Percentiles rank a stretch among this genome's conserved stretches.
Conservation (phyloP, 1,139 yeast species). For the Candida sp. region DNA sequence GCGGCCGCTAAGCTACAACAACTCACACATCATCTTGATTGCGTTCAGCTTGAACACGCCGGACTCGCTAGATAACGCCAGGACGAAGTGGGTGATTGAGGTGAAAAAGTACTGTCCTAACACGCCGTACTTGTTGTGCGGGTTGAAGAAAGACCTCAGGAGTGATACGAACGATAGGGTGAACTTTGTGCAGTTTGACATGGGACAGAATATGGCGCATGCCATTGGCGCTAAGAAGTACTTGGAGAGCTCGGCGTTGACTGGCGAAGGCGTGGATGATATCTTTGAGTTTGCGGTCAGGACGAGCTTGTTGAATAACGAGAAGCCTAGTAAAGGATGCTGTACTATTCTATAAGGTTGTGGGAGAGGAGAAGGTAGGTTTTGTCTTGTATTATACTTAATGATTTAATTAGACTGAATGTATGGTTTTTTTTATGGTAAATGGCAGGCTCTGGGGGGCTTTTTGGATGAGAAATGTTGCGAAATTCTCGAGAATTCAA, state of each 20-base stretch:
- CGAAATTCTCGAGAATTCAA: not conserved
- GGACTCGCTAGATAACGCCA: constrained; percentile 71
- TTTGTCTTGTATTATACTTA: not conserved
- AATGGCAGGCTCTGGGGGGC: not conserved
- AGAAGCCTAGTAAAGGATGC: constrained; percentile 33
- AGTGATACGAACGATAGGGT: constrained; percentile 19
- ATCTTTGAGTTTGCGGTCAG: constrained; percentile 80
- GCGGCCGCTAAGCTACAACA: constrained; percentile 84
- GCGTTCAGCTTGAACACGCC: constrained; percentile 76
- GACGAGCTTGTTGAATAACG: constrained; percentile 54
- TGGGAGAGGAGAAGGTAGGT: not conserved
- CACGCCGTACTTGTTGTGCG: constrained; percentile 69
- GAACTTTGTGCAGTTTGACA: constrained; percentile 52
- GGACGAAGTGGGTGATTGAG: constrained; percentile 75
- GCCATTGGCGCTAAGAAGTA: constrained; percentile 72
- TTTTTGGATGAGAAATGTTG: not conserved
- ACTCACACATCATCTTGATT: constrained; percentile 72
- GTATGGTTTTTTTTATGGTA: not conserved
- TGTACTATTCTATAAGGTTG: constrained; percentile 34
- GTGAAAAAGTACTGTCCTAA: constrained; percentile 69
- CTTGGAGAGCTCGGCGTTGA: constrained; percentile 75
- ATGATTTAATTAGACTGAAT: not conserved
- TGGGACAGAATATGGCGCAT: constrained; percentile 63
- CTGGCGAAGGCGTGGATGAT: constrained; percentile 85
- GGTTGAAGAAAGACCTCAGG: constrained; percentile 72